Evolutionary conservation across 2,329 filamentous ascomycete species (phyloP).

Genomic region (Camillea tinctor): DNA sequence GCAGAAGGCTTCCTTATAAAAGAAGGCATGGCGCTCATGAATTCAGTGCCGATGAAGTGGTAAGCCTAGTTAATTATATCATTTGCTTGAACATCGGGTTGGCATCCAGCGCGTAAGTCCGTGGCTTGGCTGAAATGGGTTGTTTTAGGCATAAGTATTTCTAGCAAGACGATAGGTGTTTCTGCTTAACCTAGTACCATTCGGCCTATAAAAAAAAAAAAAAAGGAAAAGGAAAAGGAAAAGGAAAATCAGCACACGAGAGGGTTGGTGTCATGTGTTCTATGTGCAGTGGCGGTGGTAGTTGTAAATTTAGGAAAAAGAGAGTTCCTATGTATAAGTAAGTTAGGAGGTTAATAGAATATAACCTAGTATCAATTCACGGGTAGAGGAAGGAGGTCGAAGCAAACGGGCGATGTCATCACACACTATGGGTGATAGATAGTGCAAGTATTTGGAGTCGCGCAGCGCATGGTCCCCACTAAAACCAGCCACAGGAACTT

Average conservation of each 20-base stretch:
- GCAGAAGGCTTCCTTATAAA: background rate
- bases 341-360: too few species aligned
- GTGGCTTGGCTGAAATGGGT: background rate
- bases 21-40: background rate
- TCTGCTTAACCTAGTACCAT: background rate
- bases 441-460: background rate
- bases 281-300: background rate
- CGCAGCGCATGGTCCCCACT: background rate
- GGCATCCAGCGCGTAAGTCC: background rate
- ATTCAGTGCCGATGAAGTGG: background rate
- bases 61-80: background rate
- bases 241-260: background rate
- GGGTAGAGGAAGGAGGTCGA: too few species aligned
- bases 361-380: too few species aligned
- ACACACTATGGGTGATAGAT: background rate
- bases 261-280: background rate
- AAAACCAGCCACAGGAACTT: background rate
- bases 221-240: too few species aligned
- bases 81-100: background rate
- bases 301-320: too few species aligned
- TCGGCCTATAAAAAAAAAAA: too few species aligned
- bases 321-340: too few species aligned
- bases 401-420: background rate
- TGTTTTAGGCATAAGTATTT: background rate
- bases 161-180: background rate